Evolutionary conservation across 2,329 filamentous ascomycete species (phyloP), one percentile per base, ranked within the genome.

Genomic region (Arthrobotrys conoides): DNA sequence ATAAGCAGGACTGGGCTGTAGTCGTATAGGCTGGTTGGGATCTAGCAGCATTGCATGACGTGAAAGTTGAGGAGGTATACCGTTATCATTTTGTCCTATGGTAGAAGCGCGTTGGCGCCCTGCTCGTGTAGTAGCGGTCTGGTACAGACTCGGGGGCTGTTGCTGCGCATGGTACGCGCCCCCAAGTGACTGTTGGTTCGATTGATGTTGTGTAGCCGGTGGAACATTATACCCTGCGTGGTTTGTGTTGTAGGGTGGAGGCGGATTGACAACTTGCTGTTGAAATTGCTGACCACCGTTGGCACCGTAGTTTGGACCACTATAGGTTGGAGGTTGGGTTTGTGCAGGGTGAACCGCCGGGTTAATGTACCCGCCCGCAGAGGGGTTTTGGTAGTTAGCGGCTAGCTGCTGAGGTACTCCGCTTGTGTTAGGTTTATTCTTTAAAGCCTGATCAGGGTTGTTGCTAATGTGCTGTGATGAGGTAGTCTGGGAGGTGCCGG

Each of bases 1-100:
- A 85, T 99, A 99, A 0, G 96, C 96, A 4, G 96, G 96, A 82
- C 94, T 97, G 1, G 96, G 96, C 83, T 99, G 96, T 71, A 98
- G 86, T 63, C 96, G 90, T 82, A 99, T 98, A 0, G 96, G 96
- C 77, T 94, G 93, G 82, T 90, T 98, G 0, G 96, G 96, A 83
- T 99, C 96, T 53, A 99, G 89, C 84, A 98, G 95, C 83, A 94
- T 97, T 49, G 96, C 96, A 22, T 99, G 96, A 82, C 96, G 89
- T 85, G 99, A 96, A 75, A 99, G 93, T 2, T 94, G 91, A 14
- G 93, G 91, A 4, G 96, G 96, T 76, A 99, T 97, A 1, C 95
- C 95, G 80, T 92, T 94, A 83, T 94, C 92, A 82, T 96, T 93
- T 83, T 96, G 93, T 83, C 98, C 96, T 92, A 98, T 96, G 2